These are phyloP conservation scores for Zygoascus meyerae DNA, from an alignment of 1,139 yeast genomes.

Conservation along the genomic window DNA sequence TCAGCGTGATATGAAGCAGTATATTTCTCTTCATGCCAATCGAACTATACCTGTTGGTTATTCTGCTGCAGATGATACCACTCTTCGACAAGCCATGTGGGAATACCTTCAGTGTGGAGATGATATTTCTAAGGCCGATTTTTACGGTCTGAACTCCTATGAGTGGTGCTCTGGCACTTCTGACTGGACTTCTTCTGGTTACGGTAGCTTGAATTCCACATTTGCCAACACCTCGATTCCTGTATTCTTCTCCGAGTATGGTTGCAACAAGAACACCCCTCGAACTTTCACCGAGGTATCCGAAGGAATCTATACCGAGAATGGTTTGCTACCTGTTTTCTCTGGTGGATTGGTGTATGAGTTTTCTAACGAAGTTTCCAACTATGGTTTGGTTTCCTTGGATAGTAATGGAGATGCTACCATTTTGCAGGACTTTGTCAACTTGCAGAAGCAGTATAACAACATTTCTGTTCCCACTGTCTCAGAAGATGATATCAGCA, in stretches of 20 bases:
- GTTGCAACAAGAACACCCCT: slow-evolving; percentile 50
- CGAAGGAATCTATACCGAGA: slow-evolving; percentile 47
- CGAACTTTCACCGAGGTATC: slow-evolving; percentile 65
- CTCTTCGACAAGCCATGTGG: slow-evolving; percentile 67
- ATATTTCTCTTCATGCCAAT: slow-evolving; percentile 60
- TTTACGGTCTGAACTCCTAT: slow-evolving; percentile 86
- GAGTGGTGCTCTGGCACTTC: slow-evolving; percentile 74
- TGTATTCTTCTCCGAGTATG: slow-evolving; percentile 81
- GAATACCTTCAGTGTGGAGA: slow-evolving; percentile 73
- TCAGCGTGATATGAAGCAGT: slow-evolving; percentile 82
- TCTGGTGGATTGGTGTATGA: slow-evolving; percentile 77
- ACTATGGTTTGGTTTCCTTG: slow-evolving; percentile 65
- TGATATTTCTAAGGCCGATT: slow-evolving; percentile 66
- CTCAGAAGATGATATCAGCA: slow-evolving; percentile 34
- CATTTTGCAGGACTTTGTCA: slow-evolving; percentile 49
- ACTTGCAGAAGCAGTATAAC: slow-evolving; percentile 47
- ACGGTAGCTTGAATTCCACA: slow-evolving; percentile 53
- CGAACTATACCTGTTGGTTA: slow-evolving; percentile 87
- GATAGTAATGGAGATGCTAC: slow-evolving; percentile 39
- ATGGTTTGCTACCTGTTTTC: slow-evolving; percentile 46
- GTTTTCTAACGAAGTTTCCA: slow-evolving; percentile 60
- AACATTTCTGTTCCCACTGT: slow-evolving; percentile 37
- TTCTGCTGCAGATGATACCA: slow-evolving; percentile 80
- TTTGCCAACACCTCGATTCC: slow-evolving; percentile 71
- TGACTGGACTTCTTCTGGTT: slow-evolving; percentile 65